Percentiles rank a stretch among this genome's conserved stretches.
Evolutionary conservation across 352 stramenopile genomes (phyloP).

Genomic region (Blastocystis sp.): DNA sequence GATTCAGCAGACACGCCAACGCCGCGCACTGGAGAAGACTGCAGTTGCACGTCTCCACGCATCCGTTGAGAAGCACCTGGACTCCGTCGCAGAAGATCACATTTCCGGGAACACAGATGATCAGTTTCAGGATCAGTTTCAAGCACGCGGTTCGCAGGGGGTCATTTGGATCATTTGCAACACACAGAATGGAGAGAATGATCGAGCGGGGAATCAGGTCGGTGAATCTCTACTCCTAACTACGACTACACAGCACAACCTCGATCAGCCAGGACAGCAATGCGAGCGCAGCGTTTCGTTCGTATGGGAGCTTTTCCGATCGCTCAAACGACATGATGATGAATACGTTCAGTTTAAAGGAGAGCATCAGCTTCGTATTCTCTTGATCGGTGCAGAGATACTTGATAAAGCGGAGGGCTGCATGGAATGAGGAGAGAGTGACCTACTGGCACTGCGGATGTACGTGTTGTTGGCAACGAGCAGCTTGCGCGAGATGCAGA

Average conservation of each 20-base stretch:
- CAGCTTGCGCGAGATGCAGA: not conserved
- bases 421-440: not conserved
- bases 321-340: slow-evolving; percentile 41
- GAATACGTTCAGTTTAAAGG: slow-evolving; percentile 30
- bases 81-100: slow-evolving; percentile 44
- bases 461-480: slow-evolving; percentile 13
- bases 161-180: slow-evolving; percentile 28
- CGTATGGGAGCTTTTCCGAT: slow-evolving; percentile 8
- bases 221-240: slow-evolving; percentile 2
- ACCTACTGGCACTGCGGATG: not conserved
- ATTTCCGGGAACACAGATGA: slow-evolving; percentile 20
- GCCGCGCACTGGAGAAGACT: not conserved
- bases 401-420: slow-evolving; percentile 8
- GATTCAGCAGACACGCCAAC: slow-evolving; percentile 19
- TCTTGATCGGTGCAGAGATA: slow-evolving; percentile 19
- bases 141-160: slow-evolving; percentile 16
- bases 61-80: slow-evolving; percentile 24
- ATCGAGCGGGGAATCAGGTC: slow-evolving; percentile 50
- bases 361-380: slow-evolving; percentile 17
- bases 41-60: slow-evolving; percentile 39
- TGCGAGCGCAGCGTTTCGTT: not conserved
- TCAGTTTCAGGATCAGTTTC: not conserved
- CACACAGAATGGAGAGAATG: slow-evolving; percentile 50
- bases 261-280: not conserved
- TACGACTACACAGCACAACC: not conserved